Conservation (phyloP, 2,329 filamentous ascomycete genomes). For the Penicillium hesseltinei region DNA sequence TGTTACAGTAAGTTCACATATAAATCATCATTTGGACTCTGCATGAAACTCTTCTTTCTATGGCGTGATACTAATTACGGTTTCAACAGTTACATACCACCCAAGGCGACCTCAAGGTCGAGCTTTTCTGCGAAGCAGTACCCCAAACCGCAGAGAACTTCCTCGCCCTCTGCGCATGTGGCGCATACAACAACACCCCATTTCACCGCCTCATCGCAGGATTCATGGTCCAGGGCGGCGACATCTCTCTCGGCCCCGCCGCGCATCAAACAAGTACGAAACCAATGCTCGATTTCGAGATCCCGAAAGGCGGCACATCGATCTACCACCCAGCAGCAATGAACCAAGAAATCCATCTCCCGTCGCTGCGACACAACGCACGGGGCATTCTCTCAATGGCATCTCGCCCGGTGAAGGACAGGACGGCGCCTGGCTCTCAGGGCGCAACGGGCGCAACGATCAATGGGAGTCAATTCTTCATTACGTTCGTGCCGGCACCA, state of each 20-base stretch:
- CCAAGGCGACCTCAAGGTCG: conserved; percentile 86
- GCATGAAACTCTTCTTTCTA: not conserved
- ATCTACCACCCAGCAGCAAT: conserved; percentile 53
- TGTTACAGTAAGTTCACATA: conserved; percentile 31
- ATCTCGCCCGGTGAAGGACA: conserved; percentile 49
- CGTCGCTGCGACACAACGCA: conserved; percentile 56
- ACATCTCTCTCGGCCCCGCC: conserved; percentile 46
- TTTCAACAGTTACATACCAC: conserved; percentile 70
- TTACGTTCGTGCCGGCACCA: conserved; percentile 59
- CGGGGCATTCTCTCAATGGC: conserved; percentile 61
- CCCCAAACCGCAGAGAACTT: conserved; percentile 87
- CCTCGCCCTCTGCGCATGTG: conserved; percentile 62
- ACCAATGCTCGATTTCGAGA: conserved; percentile 45
- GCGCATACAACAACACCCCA: conserved; percentile 59
- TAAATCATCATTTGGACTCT: no score
- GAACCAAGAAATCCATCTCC: conserved; percentile 62
- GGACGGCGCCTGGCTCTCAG: conserved; percentile 48
- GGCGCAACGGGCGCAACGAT: conserved; percentile 38
- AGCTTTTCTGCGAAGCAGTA: conserved; percentile 92
- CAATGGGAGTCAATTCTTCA: conserved; percentile 64
- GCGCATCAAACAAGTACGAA: conserved; percentile 44
- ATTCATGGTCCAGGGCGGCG: conserved; percentile 65
- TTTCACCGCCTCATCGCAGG: conserved; percentile 63
- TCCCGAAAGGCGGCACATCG: conserved; percentile 57
- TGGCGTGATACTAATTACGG: not conserved